Evolutionary conservation across 1,284 basidiomycete species (phyloP).

Genomic region (Heterobasidion parviporum): DNA sequence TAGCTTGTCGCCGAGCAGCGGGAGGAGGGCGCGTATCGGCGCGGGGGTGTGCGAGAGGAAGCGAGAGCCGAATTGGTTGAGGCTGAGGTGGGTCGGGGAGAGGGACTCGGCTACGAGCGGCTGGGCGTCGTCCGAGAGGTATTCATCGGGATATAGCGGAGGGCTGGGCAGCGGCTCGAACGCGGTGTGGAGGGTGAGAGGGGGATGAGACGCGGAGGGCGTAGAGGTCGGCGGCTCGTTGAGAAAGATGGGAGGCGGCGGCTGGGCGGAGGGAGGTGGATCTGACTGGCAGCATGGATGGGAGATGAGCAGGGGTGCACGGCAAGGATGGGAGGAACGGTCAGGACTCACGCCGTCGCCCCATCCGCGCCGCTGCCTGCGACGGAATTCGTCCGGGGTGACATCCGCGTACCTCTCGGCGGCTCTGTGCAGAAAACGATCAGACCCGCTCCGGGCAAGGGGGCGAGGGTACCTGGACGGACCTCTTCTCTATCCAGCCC

Average conservation of each 20-base stretch:
- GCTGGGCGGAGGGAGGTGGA: not conserved
- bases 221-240: not conserved
- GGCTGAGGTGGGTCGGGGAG: constrained; percentile 50
- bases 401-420: constrained; percentile 68
- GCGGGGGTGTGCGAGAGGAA: constrained; percentile 72
- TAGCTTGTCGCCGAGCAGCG: constrained; percentile 52
- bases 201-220: not conserved
- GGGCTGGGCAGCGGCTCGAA: constrained; percentile 15
- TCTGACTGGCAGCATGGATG: not conserved
- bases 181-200: constrained; percentile 34
- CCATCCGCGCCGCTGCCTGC: constrained; percentile 64
- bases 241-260: not conserved
- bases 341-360: constrained; percentile 14
- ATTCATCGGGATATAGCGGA: constrained; percentile 20
- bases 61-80: constrained; percentile 73
- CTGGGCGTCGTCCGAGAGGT: constrained; percentile 27
- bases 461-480: constrained; percentile 10
- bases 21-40: constrained; percentile 65
- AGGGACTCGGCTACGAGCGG: constrained; percentile 44
- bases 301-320: not conserved
- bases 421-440: constrained; percentile 39
- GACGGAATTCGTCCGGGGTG: constrained; percentile 45
- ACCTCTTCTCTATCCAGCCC: constrained; percentile 82
- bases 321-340: not conserved
- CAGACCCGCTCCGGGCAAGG: not conserved